Conservation (phyloP, 768 basidiomycete species). For the Agaricus blazei region DNA sequence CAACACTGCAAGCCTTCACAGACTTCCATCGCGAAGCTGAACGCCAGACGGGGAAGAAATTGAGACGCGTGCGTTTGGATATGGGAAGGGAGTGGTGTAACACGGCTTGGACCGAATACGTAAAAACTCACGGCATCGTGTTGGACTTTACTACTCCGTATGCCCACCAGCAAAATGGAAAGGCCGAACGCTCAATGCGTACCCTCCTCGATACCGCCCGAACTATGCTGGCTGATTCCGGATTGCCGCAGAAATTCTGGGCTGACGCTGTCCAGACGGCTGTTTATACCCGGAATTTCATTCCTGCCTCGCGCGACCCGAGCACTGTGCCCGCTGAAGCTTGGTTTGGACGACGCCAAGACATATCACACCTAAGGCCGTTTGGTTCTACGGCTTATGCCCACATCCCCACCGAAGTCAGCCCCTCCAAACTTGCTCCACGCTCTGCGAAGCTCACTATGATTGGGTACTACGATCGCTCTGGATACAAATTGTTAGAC, state of each 20-base stretch:
- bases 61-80: constrained; percentile 1
- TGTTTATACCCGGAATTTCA: constrained; percentile 11
- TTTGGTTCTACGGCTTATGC: constrained; percentile 27
- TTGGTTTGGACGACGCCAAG: constrained; percentile 15
- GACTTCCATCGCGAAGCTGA: constrained; percentile 13
- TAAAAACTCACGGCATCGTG: not conserved
- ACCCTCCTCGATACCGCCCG: constrained; percentile 21
- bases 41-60: constrained; percentile 10
- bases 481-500: constrained; percentile 18
- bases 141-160: constrained; percentile 20
- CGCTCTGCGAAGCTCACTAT: constrained; percentile 15
- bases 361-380: constrained; percentile 22
- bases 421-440: constrained; percentile 9
- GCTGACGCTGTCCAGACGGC: constrained; percentile 9
- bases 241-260: constrained; percentile 16
- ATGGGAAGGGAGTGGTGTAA: constrained; percentile 14
- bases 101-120: not conserved
- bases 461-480: constrained; percentile 18
- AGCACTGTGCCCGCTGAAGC: constrained; percentile 10
- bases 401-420: constrained; percentile 15
- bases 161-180: constrained; percentile 25
- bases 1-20: constrained; percentile 12
- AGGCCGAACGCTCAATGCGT: constrained; percentile 21
- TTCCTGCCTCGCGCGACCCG: constrained; percentile 12
- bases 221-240: constrained; percentile 16